A percentile compares a stretch with the other conserved stretches of the same genome.
These are phyloP conservation scores for Aquilaria yunnanensis DNA, from an alignment of 345 rosid species.

Conservation along the genomic window DNA sequence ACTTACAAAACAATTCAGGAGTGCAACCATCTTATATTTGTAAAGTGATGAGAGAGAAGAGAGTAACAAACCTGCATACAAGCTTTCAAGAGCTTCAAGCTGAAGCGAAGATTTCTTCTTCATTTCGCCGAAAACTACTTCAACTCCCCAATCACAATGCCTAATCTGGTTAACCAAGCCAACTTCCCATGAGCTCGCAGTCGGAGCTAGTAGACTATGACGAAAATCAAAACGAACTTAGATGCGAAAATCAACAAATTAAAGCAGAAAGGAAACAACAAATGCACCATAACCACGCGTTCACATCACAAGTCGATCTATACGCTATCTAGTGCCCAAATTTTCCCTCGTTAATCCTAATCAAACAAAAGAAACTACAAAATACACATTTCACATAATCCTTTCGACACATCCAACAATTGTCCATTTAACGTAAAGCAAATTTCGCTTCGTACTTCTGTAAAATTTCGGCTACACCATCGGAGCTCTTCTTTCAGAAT, in stretches of 20 bases:
- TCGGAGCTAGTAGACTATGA: constrained; percentile 3
- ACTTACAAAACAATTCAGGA: no score
- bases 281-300: no score
- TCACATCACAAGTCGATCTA: no score
- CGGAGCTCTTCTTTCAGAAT: not conserved
- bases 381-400: no score
- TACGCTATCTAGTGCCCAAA: no score
- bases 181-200: constrained; percentile 13
- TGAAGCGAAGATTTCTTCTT: constrained; percentile 72
- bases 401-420: no score
- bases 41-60: not conserved
- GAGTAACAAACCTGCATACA: constrained; percentile 43
- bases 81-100: constrained; percentile 60
- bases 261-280: no score
- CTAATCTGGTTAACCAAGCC: not conserved
- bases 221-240: no score
- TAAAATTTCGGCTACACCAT: not conserved
- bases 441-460: not conserved
- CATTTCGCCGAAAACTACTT: constrained; percentile 20
- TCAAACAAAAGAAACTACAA: not conserved
- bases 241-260: no score
- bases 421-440: no score
- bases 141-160: not conserved
- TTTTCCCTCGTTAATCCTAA: not conserved
- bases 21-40: no score